Conservation (phyloP, 106 monocot species). For the Dactylorhiza incarnata region DNA sequence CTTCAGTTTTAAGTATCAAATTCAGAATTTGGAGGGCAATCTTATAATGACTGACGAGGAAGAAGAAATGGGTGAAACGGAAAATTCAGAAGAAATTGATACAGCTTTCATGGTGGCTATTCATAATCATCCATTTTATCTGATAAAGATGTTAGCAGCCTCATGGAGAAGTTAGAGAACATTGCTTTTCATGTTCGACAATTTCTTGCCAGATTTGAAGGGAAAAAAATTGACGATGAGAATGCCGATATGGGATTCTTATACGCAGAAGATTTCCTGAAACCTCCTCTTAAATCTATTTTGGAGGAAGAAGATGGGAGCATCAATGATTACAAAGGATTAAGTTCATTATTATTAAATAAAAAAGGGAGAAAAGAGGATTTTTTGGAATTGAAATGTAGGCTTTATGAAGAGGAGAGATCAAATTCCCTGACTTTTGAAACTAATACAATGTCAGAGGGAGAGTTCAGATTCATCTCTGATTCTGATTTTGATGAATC, state of each 20-base stretch:
- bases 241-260: constrained; percentile 1
- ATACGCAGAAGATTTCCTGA: constrained; percentile 9
- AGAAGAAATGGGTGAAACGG: background rate
- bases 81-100: background rate
- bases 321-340: background rate
- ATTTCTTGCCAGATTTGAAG: background rate
- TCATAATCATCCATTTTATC: constrained; percentile 28
- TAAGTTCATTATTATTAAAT: background rate
- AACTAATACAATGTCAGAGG: constrained; percentile 1
- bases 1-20: constrained; percentile 9
- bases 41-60: background rate
- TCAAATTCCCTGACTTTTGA: background rate
- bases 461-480: constrained; percentile 8
- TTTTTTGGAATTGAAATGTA: background rate
- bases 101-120: background rate
- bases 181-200: constrained; percentile 32
- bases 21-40: background rate
- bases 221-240: background rate
- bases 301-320: background rate
- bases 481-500: constrained; percentile 42
- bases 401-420: background rate
- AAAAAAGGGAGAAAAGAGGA: background rate
- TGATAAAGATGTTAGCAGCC: constrained; percentile 32
- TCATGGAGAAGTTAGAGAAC: constrained; percentile 24
- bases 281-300: background rate